Evolutionary conservation across 2,329 filamentous ascomycete species (phyloP), one percentile per base, ranked within the genome.

Genomic region (Fusarium oligoseptatum): DNA sequence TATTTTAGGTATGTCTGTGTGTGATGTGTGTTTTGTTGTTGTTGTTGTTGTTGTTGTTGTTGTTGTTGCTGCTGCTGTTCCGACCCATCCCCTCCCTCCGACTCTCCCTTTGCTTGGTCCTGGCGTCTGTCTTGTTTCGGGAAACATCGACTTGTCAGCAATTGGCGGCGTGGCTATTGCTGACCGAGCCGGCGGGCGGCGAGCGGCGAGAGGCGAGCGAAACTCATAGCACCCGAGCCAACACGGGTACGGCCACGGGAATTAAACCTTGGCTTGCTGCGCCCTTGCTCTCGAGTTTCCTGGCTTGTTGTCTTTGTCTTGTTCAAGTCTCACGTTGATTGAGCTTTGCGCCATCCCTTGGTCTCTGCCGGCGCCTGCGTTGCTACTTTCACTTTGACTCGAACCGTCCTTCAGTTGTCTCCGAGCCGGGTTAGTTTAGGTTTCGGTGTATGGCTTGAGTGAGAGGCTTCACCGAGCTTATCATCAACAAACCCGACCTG

Each of bases 251-350:
- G 45, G 45, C 41, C 50, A 67, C 52, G 65, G 64, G 66, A 60
- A 70, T 68, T 75, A 76, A 67, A 72, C 57, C 64, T 76, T 71
- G 67, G 56, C 64, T 69, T 70, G 70, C 67, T 58, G 63, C 50
- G 60, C 39, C 58, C 56, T 50, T 56, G 48, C 34, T 57, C 15
- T 43, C 27, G 45, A 29, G 63, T 27, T 63, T 43, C 45, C 45
- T 52, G 39, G 57, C 58, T 61, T 57, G 45, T 57, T 50, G 32
- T n/a, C 57, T 8, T 41, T 45, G 37, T 52, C 50, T 65, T 41
- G 45, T 57, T 56, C 32, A 64, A 64, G 29, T 39, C 39, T 58
- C 37, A 52, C 24, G 36, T 43, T 39, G 34, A 65, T 14, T 11
- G 45, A 50, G 45, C 15, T 27, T 17, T 50, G 24, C 45, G 24